Evolutionary conservation across 140 eudicot genomes (phyloP).

Genomic region (Oenanthe javanica): DNA sequence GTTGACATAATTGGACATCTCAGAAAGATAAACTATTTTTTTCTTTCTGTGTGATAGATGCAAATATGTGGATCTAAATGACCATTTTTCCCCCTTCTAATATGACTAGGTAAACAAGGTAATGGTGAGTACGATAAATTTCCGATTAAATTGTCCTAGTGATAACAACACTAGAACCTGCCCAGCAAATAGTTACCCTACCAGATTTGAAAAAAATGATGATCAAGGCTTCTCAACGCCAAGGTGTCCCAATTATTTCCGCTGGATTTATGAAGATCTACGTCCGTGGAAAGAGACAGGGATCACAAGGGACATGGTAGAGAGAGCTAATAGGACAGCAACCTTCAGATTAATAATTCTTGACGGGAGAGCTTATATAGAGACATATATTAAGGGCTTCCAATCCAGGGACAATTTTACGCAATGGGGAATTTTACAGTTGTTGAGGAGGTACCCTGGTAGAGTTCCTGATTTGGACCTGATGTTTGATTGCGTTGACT

Average conservation of each 20-base stretch:
- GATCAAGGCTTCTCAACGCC: background rate
- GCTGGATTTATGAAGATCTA: conserved; percentile 65
- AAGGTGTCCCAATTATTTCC: conserved; percentile 55
- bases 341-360: conserved; percentile 42
- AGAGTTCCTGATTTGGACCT: conserved; percentile 60
- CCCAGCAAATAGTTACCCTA: background rate
- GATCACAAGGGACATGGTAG: conserved; percentile 50
- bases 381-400: conserved; percentile 27
- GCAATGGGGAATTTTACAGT: conserved; percentile 60
- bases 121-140: background rate
- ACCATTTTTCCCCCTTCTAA: background rate
- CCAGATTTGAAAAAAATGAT: background rate
- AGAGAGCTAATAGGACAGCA: conserved; percentile 42
- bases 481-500: conserved; percentile 62
- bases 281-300: conserved; percentile 53
- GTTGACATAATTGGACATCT: background rate
- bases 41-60: background rate
- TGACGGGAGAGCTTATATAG: conserved; percentile 48
- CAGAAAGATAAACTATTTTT: background rate
- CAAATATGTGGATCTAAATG: background rate
- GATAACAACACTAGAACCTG: conserved; percentile 1
- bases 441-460: conserved; percentile 57
- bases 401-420: conserved; percentile 54
- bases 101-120: background rate
- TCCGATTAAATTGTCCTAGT: background rate